Percentiles rank a stretch among this genome's conserved stretches.
Evolutionary conservation across 1,139 yeast genomes (phyloP).

Genomic region (Pichia sp.): DNA sequence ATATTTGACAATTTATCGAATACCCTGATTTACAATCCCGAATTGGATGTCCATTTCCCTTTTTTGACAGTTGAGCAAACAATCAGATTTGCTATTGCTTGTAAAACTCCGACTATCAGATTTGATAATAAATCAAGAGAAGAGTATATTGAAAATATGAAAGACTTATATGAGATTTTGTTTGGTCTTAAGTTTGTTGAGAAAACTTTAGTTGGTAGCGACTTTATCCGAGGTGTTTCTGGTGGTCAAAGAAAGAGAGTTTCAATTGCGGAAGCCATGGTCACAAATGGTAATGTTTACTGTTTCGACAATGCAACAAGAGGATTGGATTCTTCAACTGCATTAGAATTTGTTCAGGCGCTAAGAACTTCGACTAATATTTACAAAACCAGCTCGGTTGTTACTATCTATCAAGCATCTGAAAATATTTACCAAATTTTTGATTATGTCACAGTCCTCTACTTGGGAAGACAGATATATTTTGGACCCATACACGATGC

Average conservation of each 20-base stretch:
- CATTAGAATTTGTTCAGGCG: slow-evolving; percentile 68
- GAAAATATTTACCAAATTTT: slow-evolving; percentile 73
- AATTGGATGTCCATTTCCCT: slow-evolving; percentile 43
- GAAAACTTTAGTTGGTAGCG: slow-evolving; percentile 66
- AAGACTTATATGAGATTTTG: slow-evolving; percentile 47
- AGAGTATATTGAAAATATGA: slow-evolving; percentile 36
- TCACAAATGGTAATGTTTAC: slow-evolving; percentile 54
- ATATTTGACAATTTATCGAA: slow-evolving; percentile 46
- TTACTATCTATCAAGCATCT: slow-evolving; percentile 80
- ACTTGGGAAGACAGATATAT: slow-evolving; percentile 74
- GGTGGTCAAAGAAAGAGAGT: slow-evolving; percentile 84
- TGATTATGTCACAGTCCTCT: slow-evolving; percentile 67
- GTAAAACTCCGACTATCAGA: slow-evolving; percentile 42
- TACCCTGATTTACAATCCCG: slow-evolving; percentile 42
- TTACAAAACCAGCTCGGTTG: slow-evolving; percentile 56
- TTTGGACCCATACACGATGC: slow-evolving; percentile 65
- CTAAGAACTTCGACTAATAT: slow-evolving; percentile 60
- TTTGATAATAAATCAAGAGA: slow-evolving; percentile 36
- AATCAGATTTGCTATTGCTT: slow-evolving; percentile 39
- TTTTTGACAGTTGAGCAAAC: slow-evolving; percentile 42
- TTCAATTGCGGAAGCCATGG: slow-evolving; percentile 63
- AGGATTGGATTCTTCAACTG: slow-evolving; percentile 76
- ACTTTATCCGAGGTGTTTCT: slow-evolving; percentile 69
- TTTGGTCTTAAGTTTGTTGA: slow-evolving; percentile 50
- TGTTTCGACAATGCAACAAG: slow-evolving; percentile 76